Base-by-base conservation (phyloP, 2,329 filamentous ascomycete species). In the Hypoxylon sp. region DNA sequence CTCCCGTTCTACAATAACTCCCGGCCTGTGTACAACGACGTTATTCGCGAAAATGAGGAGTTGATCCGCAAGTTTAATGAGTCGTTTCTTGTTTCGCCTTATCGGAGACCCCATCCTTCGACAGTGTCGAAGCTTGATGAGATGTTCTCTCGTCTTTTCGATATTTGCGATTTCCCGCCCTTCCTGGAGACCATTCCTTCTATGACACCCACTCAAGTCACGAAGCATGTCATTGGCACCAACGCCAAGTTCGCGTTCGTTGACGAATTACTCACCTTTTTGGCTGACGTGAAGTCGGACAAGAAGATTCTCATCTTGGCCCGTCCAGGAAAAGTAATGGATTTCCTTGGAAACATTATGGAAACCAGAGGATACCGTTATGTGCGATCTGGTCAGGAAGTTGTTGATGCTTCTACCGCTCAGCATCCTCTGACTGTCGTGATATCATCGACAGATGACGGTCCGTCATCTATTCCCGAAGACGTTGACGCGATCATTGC, bases 171-270 rank as follows among this genome's bases (percentile, higher is more conserved):
- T 73, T 84, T 88, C 42, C 88, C 87, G 3, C 84, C 84, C 3
- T 84, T 87, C 37, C 77, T 84, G 42, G 78, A 85, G 24, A 83
- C 83, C n/a, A 79, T 85, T 6, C 74, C 78, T 2, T 74, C 82
- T 11, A 78, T 87, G 61, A 76, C 81, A 2, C 73, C 81, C 6
- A 74, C 77, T 3, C 81, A 84, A 22, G 79, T 83, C 59, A 84
- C 84, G 71, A 89, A 84, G 73, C 86, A 88, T 70, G 83, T 84
- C 1, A 82, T 84, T 61, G 84, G 84, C 58, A 84, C 86, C 9
- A 90, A 88, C 75, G 80, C 86, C 60, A 91, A 91, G 71, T 88
- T 87, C 71, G 84, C 83, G 33, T 91, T 91, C 71, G 73, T 90
- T 5, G 84, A 82, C 48, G 87, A 89, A 68, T 79, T 91, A 3